A percentile compares a stretch with the other conserved stretches of the same genome.
Conservation (phyloP, 1,284 basidiomycete genomes). For the Ceraceosorus bombacis region DNA sequence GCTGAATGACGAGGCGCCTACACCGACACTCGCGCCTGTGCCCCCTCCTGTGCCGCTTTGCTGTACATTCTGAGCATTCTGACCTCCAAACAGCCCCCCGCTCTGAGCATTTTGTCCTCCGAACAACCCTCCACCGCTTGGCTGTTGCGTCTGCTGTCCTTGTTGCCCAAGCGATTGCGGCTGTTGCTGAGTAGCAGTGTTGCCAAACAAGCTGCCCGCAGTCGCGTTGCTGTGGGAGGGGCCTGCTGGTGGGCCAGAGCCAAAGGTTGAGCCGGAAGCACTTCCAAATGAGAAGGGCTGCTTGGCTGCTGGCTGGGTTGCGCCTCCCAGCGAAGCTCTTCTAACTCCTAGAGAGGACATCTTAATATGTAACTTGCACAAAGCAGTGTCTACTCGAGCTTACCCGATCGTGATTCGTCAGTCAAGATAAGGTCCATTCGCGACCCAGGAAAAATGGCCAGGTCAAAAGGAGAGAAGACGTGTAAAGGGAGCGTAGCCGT, state of each 20-base stretch:
- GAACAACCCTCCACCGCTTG: not conserved
- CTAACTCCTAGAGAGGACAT: not conserved
- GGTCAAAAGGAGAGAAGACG: no score
- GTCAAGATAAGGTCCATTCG: no score
- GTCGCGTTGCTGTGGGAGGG: not conserved
- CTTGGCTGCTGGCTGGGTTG: not conserved
- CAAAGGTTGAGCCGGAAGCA: not conserved
- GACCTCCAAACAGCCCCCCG: no score
- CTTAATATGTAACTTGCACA: no score
- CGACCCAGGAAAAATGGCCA: no score
- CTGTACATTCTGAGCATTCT: not conserved
- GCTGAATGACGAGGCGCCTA: not conserved
- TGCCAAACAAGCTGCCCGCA: not conserved
- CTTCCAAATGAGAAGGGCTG: not conserved
- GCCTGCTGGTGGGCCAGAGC: not conserved
- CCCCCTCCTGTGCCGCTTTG: not conserved
- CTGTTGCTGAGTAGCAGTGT: not conserved
- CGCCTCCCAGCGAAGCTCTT: not conserved
- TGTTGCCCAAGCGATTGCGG: not conserved
- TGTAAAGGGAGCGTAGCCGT: no score
- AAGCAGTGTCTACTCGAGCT: no score
- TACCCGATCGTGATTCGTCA: no score
- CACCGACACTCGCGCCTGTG: not conserved
- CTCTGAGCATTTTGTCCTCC: no score
- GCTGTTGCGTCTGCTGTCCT: not conserved